Conservation (phyloP, 2,329 filamentous ascomycete species). For the Drechmeria coniospora region DNA sequence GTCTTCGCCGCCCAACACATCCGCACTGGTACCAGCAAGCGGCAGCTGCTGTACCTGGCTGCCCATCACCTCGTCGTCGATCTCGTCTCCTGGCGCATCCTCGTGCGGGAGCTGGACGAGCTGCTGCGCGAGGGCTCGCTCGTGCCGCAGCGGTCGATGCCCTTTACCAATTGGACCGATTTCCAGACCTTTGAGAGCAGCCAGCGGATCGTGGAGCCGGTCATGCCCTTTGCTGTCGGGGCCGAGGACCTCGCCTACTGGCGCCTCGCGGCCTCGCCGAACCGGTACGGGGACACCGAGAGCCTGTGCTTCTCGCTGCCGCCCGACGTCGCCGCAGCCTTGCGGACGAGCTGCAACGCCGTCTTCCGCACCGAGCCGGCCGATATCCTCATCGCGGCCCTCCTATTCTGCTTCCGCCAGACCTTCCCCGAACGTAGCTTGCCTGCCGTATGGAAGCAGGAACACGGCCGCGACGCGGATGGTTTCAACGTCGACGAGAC, state of each 20-base stretch:
- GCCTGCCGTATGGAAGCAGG: conserved; percentile 39
- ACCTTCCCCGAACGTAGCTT: conserved; percentile 34
- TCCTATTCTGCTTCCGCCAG: conserved; percentile 39
- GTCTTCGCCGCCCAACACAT: conserved; percentile 35
- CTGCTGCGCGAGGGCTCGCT: conserved; percentile 28
- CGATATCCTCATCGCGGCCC: conserved; percentile 37
- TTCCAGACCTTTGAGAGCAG: conserved; percentile 24
- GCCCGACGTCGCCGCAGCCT: conserved; percentile 23
- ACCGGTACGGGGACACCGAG: conserved; percentile 28
- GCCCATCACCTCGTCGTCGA: conserved; percentile 39
- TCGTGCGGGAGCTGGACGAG: conserved; percentile 34
- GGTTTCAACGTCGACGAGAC: conserved; percentile 38
- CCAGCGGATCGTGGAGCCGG: conserved; percentile 12
- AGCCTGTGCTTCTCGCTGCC: conserved; percentile 27
- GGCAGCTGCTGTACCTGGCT: conserved; percentile 31
- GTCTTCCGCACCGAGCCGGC: conserved; percentile 35
- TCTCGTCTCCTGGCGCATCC: conserved; percentile 32
- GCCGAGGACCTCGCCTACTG: conserved; percentile 30
- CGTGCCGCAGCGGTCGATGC: conserved; percentile 21
- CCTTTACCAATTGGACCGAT: conserved; percentile 34
- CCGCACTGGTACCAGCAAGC: conserved; percentile 25
- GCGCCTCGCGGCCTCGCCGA: conserved; percentile 22
- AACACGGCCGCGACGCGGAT: conserved; percentile 29
- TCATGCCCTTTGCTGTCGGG: conserved; percentile 23
- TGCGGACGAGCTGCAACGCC: conserved; percentile 26